Conservation (phyloP, 2,329 filamentous ascomycete species). For the Penicillium sp. region DNA sequence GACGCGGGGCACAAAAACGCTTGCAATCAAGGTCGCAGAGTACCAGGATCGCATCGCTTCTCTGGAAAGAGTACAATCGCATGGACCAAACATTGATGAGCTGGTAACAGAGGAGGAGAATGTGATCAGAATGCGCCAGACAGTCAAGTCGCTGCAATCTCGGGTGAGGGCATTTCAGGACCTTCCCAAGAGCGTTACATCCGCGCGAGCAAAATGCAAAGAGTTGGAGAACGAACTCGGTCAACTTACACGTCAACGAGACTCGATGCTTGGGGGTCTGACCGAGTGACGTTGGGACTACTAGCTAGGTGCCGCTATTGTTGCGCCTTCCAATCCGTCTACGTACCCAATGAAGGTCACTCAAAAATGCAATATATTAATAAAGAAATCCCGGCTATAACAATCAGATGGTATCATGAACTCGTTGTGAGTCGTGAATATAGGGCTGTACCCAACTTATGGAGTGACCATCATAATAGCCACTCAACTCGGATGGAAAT, state of each 20-base stretch:
- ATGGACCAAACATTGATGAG: conserved; percentile 48
- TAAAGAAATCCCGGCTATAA: not conserved
- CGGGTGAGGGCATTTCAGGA: conserved; percentile 69
- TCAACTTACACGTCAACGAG: conserved; percentile 63
- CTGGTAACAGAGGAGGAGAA: conserved; percentile 61
- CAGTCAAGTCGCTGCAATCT: conserved; percentile 67
- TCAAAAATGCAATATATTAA: not conserved
- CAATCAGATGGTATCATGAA: conserved; percentile 30
- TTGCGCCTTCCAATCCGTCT: not conserved
- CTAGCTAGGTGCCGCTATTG: not conserved
- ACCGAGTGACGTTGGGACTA: conserved; percentile 49
- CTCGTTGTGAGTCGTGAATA: conserved; percentile 23
- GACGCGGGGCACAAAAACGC: conserved; percentile 68
- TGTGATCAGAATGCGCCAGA: conserved; percentile 60
- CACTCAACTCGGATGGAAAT: not conserved
- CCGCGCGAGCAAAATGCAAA: conserved; percentile 71
- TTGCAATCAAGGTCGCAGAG: conserved; percentile 68
- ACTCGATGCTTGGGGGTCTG: conserved; percentile 73
- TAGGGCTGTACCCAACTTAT: conserved; percentile 4
- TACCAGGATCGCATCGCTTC: conserved; percentile 58
- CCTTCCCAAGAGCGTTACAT: conserved; percentile 69
- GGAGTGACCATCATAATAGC: conserved; percentile 1
- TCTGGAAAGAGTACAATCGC: conserved; percentile 34
- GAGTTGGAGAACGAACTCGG: conserved; percentile 65
- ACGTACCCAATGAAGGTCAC: not conserved